Conservation (phyloP, 73 alveolate species). For the Durusdinium trenchii region DNA sequence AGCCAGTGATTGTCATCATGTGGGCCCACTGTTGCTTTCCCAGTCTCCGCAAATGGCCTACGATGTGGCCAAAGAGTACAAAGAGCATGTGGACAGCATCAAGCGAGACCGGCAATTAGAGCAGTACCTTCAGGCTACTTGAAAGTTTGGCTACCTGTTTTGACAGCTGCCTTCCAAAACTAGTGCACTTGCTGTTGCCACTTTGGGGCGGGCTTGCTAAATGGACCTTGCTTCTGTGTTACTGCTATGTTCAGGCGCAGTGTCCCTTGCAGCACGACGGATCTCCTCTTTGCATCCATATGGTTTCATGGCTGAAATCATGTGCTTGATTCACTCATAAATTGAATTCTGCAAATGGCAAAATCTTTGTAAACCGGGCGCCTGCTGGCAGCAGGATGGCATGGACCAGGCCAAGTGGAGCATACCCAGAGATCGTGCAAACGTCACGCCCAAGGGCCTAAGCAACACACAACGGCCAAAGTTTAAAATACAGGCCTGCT, state of each 20-base stretch:
- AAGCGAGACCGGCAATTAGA: background rate
- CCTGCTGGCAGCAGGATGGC: conserved; percentile 13
- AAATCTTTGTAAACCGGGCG: background rate
- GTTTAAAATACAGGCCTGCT: background rate
- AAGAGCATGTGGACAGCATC: background rate
- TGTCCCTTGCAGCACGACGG: background rate
- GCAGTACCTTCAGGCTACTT: background rate
- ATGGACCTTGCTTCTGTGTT: background rate
- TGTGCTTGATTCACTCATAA: background rate
- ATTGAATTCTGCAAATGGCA: background rate
- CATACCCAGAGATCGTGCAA: background rate
- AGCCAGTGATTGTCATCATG: too few relatives aligned
- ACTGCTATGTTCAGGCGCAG: background rate
- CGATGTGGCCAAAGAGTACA: background rate
- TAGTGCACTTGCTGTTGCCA: too few relatives aligned
- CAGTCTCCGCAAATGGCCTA: background rate
- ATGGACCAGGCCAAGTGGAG: conserved; percentile 41
- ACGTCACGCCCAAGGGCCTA: background rate
- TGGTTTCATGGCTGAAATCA: background rate
- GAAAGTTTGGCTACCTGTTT: background rate
- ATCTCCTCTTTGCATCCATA: background rate
- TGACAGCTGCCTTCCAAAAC: background rate
- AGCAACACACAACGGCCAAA: background rate
- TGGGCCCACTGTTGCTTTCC: too few relatives aligned
- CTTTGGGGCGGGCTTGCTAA: too few relatives aligned